Conservation (phyloP, 1,139 yeast species). For the Suhomyces ambrosiae region DNA sequence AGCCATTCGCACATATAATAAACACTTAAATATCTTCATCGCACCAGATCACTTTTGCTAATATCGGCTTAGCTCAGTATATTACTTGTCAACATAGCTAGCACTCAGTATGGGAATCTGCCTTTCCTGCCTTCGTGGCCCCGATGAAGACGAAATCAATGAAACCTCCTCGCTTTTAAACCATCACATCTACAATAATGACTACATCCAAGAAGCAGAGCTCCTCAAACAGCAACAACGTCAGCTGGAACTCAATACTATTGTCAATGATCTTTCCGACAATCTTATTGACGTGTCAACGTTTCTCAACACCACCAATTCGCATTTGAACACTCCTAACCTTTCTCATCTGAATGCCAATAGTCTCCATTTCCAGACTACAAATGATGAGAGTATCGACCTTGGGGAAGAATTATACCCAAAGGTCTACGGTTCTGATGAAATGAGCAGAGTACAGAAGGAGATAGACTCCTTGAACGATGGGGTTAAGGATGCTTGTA, state of each 20-base stretch:
- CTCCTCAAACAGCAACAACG: slow-evolving; percentile 45
- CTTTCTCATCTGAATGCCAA: slow-evolving; percentile 10
- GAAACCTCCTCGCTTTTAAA: slow-evolving; percentile 39
- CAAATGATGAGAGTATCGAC: slow-evolving; percentile 12
- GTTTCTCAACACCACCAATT: slow-evolving; percentile 29
- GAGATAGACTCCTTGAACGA: slow-evolving; percentile 24
- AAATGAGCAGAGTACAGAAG: slow-evolving; percentile 25
- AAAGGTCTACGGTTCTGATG: slow-evolving; percentile 17
- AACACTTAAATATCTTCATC: no score
- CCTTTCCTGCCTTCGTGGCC: slow-evolving; percentile 47
- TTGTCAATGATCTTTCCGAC: slow-evolving; percentile 48
- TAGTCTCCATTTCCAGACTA: slow-evolving; percentile 12
- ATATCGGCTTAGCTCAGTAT: no score
- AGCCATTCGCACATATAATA: no score
- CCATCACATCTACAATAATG: slow-evolving; percentile 32
- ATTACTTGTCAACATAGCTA: no score
- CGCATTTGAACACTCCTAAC: slow-evolving; percentile 9
- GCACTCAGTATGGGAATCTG: slow-evolving; percentile 44
- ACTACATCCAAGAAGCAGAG: slow-evolving; percentile 44
- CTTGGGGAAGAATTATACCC: slow-evolving; percentile 15
- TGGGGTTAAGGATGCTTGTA: slow-evolving; percentile 25
- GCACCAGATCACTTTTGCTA: no score
- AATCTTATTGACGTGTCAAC: slow-evolving; percentile 49
- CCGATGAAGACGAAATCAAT: slow-evolving; percentile 37
- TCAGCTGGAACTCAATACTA: slow-evolving; percentile 44